Conservation (phyloP, 805 yeast genomes). For the Wickerhamomyces hampshirensis region DNA sequence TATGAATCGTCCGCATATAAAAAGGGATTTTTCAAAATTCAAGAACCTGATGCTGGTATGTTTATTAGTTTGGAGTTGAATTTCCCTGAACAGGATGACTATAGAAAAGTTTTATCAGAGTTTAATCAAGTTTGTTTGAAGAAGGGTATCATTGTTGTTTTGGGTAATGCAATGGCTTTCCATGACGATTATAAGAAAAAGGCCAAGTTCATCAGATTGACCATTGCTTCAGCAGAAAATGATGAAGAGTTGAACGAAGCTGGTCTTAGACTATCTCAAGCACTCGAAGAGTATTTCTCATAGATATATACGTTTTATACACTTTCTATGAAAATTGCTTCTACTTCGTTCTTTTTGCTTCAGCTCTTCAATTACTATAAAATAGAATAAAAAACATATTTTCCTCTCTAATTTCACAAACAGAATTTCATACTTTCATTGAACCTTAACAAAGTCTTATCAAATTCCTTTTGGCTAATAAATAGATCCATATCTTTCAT, state of each 20-base stretch:
- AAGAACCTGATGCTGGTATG: constrained; percentile 68
- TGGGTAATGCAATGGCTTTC: constrained; percentile 54
- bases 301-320: no score
- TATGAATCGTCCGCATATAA: constrained; percentile 37
- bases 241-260: constrained; percentile 43
- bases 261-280: constrained; percentile 11
- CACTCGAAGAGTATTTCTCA: constrained; percentile 15
- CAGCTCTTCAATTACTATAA: no score
- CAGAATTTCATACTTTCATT: constrained; percentile 10
- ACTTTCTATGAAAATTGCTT: no score
- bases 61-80: constrained; percentile 51
- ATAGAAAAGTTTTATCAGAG: constrained; percentile 34
- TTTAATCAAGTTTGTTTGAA: constrained; percentile 38
- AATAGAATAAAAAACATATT: no score
- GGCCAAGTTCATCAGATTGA: constrained; percentile 51
- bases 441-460: constrained; percentile 10
- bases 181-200: constrained; percentile 35
- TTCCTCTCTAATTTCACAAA: not conserved
- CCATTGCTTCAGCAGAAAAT: constrained; percentile 47
- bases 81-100: constrained; percentile 24
- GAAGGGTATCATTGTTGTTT: constrained; percentile 49
- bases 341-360: no score
- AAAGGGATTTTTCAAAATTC: constrained; percentile 22
- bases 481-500: constrained; percentile 6
- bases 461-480: constrained; percentile 9